Base-by-base conservation (phyloP, 306 rosid species). In the Crataegus laevigata region DNA sequence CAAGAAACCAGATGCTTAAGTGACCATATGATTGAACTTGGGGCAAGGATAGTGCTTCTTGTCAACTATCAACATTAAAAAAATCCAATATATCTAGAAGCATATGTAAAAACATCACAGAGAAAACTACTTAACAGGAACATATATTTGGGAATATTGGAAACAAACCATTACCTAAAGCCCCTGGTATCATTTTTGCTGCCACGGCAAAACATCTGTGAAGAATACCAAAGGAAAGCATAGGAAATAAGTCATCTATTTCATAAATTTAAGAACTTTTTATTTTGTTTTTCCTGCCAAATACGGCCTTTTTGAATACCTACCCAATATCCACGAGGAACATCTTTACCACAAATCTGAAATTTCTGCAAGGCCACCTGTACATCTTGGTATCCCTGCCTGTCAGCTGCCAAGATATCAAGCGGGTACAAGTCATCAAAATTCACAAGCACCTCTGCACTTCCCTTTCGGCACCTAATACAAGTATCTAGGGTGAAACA, bases 251-350 rank as follows among this genome's bases (percentile, higher is more conserved):
- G 77, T 64, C 78, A 73, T 38, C 36, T 15, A 38, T 36, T 38
- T 66, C 29, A 75, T 8, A 22, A 26, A 38, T 10, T 18, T 26
- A 54, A 75, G 1, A 30, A 57, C 3, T 52, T 18, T 28, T 9
- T 38, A 8, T 9, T 38, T 38, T 38, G 1, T n/a, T 15, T 66
- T 24, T 66, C 45, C 6, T 52, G 84, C 40, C 69, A n/a, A 77
- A 68, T 65, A 78, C 68, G 43, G 42, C 79, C 55, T 38, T 29
- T 54, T 22, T 54, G 51, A 78, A 76, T 75, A 74, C 87, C 58
- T 78, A 94, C 99, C 99, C 97, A 94, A 80, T 94, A 94, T 74
- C 99, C 99, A 34, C 93, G 97, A 82, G 99, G 99, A 79, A 92
- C 88, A 54, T 88, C 96, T 83, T 86, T 90, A 80, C 99, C 96